phyloP scores from a whole-genome alignment of 257 asterid species.

The Solanum pennellii region DNA sequence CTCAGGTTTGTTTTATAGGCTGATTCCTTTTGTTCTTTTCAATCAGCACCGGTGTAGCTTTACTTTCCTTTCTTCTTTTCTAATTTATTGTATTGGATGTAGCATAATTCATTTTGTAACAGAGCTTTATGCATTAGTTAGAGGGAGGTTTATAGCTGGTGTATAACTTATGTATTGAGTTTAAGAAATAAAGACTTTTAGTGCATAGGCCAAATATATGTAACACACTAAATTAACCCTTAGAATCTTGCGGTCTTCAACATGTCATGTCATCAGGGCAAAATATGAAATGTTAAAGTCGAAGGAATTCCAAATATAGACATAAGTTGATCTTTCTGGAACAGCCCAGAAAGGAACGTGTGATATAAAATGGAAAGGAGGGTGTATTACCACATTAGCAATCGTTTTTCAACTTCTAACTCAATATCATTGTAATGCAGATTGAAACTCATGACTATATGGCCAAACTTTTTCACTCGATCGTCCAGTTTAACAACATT shows the following conservation, averaged over 20 bases:
- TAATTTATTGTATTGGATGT: neutral
- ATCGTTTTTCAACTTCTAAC: neutral
- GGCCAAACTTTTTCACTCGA: conserved; percentile 64
- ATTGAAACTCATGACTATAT: conserved; percentile 89
- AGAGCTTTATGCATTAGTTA: neutral
- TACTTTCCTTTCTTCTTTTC: neutral
- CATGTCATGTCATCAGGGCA: neutral
- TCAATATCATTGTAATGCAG: conserved; percentile 22
- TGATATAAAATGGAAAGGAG: neutral
- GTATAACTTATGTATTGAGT: neutral
- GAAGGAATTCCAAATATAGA: neutral
- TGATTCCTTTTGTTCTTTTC: neutral
- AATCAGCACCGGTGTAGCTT: neutral
- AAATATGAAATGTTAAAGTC: neutral
- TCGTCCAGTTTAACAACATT: conserved; percentile 67
- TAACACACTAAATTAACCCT: neutral
- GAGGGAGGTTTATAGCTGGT: neutral
- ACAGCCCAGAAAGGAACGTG: neutral
- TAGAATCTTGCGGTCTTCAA: neutral
- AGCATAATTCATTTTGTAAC: neutral
- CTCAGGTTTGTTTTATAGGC: conserved; percentile 23
- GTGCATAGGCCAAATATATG: neutral
- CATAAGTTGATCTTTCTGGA: neutral
- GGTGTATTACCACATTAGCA: neutral
- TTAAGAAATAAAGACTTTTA: neutral